phyloP scores from a whole-genome alignment of 164 flowering plant genomes.

The Kingdonia uniflora region DNA sequence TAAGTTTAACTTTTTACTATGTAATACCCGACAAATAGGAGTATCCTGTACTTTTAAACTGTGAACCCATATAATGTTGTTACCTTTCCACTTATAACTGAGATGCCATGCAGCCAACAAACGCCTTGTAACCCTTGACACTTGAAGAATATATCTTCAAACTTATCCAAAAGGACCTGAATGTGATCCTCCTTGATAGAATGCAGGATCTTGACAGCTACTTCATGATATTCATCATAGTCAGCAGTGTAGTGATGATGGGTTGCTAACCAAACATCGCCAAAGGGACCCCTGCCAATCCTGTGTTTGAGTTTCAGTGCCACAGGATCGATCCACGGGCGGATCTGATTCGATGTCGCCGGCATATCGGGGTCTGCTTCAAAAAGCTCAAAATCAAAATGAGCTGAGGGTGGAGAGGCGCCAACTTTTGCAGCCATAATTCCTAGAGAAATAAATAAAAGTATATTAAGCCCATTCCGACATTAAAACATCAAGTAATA shows the following conservation, averaged over 20 bases:
- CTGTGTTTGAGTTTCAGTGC: conserved; percentile 62
- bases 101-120: conserved; percentile 67
- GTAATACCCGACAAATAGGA: not conserved
- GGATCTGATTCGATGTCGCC: conserved; percentile 36
- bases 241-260: conserved; percentile 60
- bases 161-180: conserved; percentile 30
- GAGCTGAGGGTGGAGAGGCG: conserved; percentile 17
- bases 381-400: conserved; percentile 61
- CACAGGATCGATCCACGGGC: conserved; percentile 63
- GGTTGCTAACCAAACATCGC: conserved; percentile 91
- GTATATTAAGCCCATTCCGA: too few relatives aligned
- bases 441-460: not conserved
- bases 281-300: conserved; percentile 82
- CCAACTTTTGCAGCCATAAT: conserved; percentile 54
- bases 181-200: conserved; percentile 48
- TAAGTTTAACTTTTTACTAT: too few relatives aligned
- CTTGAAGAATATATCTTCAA: conserved; percentile 43
- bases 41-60: not conserved
- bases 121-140: conserved; percentile 37
- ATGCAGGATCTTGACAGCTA: conserved; percentile 73
- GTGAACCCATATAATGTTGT: too few relatives aligned
- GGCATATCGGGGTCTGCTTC: conserved; percentile 51
- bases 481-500: too few relatives aligned
- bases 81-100: conserved; percentile 59
- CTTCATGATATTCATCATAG: conserved; percentile 77